A percentile compares a stretch with the other conserved stretches of the same genome.
These are phyloP conservation scores for Tulasnella sp. DNA, from an alignment of 768 basidiomycete species.

Conservation along the genomic window DNA sequence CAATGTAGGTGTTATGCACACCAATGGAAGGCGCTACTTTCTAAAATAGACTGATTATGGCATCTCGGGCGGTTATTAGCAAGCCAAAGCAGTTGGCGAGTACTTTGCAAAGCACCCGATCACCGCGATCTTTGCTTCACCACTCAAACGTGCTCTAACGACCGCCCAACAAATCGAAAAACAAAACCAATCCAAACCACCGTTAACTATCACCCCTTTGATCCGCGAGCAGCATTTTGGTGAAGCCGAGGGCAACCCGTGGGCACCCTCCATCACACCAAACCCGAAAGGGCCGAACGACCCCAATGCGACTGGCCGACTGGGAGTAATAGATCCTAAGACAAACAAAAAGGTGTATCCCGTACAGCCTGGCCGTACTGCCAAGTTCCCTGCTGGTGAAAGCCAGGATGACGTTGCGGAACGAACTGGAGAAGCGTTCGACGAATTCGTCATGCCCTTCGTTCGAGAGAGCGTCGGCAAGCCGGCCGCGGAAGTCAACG, in stretches of 20 bases:
- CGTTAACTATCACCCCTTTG: slow-evolving; percentile 42
- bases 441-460: slow-evolving; percentile 45
- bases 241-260: slow-evolving; percentile 43
- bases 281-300: background rate
- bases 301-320: slow-evolving; percentile 4
- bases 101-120: slow-evolving; percentile 39
- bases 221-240: slow-evolving; percentile 51
- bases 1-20: background rate
- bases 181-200: slow-evolving; percentile 41
- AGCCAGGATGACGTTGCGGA: slow-evolving; percentile 46
- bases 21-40: too few species aligned
- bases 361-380: slow-evolving; percentile 38
- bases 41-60: background rate
- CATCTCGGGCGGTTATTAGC: slow-evolving; percentile 37
- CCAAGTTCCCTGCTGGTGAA: slow-evolving; percentile 46
- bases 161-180: slow-evolving; percentile 43
- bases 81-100: slow-evolving; percentile 44
- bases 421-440: slow-evolving; percentile 46
- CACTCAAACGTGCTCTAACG: slow-evolving; percentile 47
- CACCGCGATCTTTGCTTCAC: slow-evolving; percentile 46
- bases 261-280: slow-evolving; percentile 14
- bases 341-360: slow-evolving; percentile 27
- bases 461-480: slow-evolving; percentile 40
- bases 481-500: slow-evolving; percentile 38
- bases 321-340: slow-evolving; percentile 28